Conservation (phyloP, 768 basidiomycete species). For the Boletus subcaerulescens region DNA sequence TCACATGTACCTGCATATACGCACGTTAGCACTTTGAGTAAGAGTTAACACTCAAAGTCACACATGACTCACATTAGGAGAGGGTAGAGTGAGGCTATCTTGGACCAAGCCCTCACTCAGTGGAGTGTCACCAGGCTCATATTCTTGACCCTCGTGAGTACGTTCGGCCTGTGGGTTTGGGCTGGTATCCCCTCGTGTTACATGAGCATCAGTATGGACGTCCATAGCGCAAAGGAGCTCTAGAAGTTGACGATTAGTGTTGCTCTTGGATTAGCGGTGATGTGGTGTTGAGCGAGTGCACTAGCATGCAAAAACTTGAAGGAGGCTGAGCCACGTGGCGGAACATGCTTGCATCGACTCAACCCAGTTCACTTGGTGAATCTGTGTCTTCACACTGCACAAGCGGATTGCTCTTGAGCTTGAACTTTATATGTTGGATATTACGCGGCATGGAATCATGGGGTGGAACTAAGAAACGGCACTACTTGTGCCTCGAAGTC, state of each 20-base stretch:
- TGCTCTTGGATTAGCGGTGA: not conserved
- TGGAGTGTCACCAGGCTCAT: not conserved
- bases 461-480: not conserved
- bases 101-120: not conserved
- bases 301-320: no score
- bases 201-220: not conserved
- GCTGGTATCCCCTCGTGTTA: not conserved
- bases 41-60: not conserved
- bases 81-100: not conserved
- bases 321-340: conserved; percentile 14
- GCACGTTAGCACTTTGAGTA: not conserved
- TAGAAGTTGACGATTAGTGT: not conserved
- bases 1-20: conserved; percentile 13
- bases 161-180: not conserved
- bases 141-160: not conserved
- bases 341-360: not conserved
- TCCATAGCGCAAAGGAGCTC: conserved; percentile 6
- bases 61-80: conserved; percentile 5
- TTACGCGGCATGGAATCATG: not conserved
- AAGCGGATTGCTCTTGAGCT: not conserved
- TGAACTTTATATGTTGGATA: not conserved
- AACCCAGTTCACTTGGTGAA: not conserved
- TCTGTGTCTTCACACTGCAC: not conserved
- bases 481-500: not conserved
- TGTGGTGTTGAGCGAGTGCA: not conserved